These are phyloP conservation scores for Leptodermis oblonga DNA, from an alignment of 257 asterid genomes.

Conservation along the genomic window DNA sequence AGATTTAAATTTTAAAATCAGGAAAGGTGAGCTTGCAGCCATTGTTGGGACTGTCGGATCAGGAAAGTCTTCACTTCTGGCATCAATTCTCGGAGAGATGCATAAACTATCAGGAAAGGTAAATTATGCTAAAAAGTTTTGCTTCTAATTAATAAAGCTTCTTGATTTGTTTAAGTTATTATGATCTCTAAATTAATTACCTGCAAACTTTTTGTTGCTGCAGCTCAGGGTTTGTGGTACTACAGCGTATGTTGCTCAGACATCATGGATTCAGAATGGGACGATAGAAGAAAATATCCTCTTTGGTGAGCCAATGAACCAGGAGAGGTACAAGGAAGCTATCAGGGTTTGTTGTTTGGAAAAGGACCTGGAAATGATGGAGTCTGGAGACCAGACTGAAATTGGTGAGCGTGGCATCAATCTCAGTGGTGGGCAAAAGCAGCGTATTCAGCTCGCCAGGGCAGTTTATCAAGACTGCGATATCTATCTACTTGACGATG, in stretches of 20 bases:
- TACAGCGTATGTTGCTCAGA: slow-evolving; percentile 93
- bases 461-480: slow-evolving; percentile 95
- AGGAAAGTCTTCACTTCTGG: slow-evolving; percentile 86
- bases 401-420: slow-evolving; percentile 99
- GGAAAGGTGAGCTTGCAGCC: slow-evolving; percentile 75
- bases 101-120: slow-evolving; percentile 82
- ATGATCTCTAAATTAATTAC: not conserved
- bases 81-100: slow-evolving; percentile 94
- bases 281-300: slow-evolving; percentile 81
- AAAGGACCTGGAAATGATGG: slow-evolving; percentile 96
- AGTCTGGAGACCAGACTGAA: slow-evolving; percentile 94
- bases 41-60: slow-evolving; percentile 96
- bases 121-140: not conserved
- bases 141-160: not conserved
- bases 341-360: slow-evolving; percentile 84
- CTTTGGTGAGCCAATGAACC: slow-evolving; percentile 62
- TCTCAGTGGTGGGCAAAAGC: slow-evolving; percentile 98
- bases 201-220: slow-evolving; percentile 7
- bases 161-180: not conserved
- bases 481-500: slow-evolving; percentile 84
- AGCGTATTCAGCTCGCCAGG: slow-evolving; percentile 90
- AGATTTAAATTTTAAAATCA: slow-evolving; percentile 45
- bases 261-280: slow-evolving; percentile 96
- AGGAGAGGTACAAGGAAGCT: slow-evolving; percentile 58
- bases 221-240: slow-evolving; percentile 83